Percentiles rank a stretch among this genome's conserved stretches.
Evolutionary conservation across 2,329 filamentous ascomycete genomes (phyloP).

Genomic region (Raffaelea albimanens): DNA sequence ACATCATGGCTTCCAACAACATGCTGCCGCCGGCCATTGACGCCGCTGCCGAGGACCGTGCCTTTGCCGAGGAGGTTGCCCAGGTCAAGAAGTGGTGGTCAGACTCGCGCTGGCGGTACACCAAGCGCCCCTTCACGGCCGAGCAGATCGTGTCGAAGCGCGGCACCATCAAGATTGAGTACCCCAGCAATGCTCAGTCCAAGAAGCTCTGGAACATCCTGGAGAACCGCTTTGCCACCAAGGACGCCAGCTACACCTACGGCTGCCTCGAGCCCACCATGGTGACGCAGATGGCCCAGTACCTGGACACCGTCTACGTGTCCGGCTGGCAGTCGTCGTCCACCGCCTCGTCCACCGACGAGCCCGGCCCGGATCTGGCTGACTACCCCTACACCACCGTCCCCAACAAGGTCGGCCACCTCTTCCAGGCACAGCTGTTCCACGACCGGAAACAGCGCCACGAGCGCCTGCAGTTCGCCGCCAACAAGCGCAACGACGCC

Average conservation of each 20-base stretch:
- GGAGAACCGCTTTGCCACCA: slow-evolving; percentile 68
- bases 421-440: slow-evolving; percentile 98
- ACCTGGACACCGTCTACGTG: slow-evolving; percentile 95
- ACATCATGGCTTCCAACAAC: slow-evolving; percentile 48
- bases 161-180: slow-evolving; percentile 81
- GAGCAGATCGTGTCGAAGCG: slow-evolving; percentile 96
- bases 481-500: slow-evolving; percentile 53
- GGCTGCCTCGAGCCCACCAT: slow-evolving; percentile 96
- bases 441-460: slow-evolving; percentile 98
- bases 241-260: slow-evolving; percentile 87
- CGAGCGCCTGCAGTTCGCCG: slow-evolving; percentile 69
- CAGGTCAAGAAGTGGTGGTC: slow-evolving; percentile 92
- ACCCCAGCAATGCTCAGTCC: slow-evolving; percentile 76
- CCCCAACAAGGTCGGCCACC: slow-evolving; percentile 93
- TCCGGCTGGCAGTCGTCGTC: slow-evolving; percentile 98
- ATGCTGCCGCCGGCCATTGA: slow-evolving; percentile 51
- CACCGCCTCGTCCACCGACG: slow-evolving; percentile 87
- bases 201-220: slow-evolving; percentile 95
- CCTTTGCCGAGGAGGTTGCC: slow-evolving; percentile 74
- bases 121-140: slow-evolving; percentile 84
- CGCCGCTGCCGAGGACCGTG: slow-evolving; percentile 48
- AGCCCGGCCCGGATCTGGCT: slow-evolving; percentile 93
- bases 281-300: slow-evolving; percentile 99
- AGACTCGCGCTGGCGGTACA: slow-evolving; percentile 85
- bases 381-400: slow-evolving; percentile 98